These are phyloP conservation scores for Elaphomyces granulatus DNA, from an alignment of 495 filamentous ascomycete genomes.

Conservation along the genomic window DNA sequence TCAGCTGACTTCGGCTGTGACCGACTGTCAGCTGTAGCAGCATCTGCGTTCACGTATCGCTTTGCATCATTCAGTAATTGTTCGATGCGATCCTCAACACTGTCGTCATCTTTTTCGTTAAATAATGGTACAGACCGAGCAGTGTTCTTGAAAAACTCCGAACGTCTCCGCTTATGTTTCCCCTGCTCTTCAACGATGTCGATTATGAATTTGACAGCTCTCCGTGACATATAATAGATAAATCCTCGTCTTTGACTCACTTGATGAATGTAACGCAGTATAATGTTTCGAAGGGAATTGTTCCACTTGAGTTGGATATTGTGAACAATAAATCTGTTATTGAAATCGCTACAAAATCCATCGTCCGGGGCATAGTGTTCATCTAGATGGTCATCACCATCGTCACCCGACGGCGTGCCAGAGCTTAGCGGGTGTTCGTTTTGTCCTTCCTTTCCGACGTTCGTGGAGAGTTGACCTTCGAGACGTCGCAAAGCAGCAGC, in stretches of 20 bases:
- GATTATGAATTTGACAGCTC: conserved; percentile 93
- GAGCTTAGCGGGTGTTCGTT: conserved; percentile 33
- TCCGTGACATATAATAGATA: conserved; percentile 91
- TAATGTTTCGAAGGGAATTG: conserved; percentile 88
- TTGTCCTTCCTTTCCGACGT: conserved; percentile 22
- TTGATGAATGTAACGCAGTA: conserved; percentile 93
- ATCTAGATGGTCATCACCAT: conserved; percentile 27
- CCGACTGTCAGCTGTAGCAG: conserved; percentile 16
- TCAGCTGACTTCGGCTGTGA: conserved; percentile 31
- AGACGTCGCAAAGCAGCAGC: conserved; percentile 58
- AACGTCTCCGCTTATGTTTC: conserved; percentile 40
- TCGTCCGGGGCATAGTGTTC: conserved; percentile 31
- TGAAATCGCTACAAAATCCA: conserved; percentile 81
- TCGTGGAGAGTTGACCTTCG: conserved; percentile 32
- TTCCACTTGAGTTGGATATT: conserved; percentile 98
- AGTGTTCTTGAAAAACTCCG: conserved; percentile 16
- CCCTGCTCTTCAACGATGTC: conserved; percentile 93
- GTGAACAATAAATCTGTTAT: conserved; percentile 95
- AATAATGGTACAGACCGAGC: conserved; percentile 7
- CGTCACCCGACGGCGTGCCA: conserved; percentile 27
- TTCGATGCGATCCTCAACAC: conserved; percentile 74
- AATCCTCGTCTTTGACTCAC: conserved; percentile 92
- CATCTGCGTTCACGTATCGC: conserved; percentile 62
- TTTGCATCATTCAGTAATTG: conserved; percentile 76
- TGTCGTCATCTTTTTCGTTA: conserved; percentile 39